Evolutionary conservation across 345 rosid genomes (phyloP).

Genomic region (Gossypium anomalum): DNA sequence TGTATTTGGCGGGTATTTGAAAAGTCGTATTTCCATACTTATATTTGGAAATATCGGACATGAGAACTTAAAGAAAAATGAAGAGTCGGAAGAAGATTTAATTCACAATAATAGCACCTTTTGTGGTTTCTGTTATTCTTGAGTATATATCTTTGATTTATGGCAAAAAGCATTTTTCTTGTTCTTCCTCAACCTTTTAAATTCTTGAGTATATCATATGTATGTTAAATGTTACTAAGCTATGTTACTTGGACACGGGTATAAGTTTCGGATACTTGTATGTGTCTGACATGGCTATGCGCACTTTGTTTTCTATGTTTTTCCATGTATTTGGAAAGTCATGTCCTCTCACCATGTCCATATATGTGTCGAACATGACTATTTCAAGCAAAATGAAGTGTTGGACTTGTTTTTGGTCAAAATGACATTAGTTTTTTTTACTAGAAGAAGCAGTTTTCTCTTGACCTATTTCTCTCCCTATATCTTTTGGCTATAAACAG

Average conservation of each 20-base stretch:
- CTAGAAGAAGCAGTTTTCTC: slow-evolving; percentile 22
- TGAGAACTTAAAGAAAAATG: not conserved
- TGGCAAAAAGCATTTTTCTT: not conserved
- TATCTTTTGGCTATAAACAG: slow-evolving; percentile 22
- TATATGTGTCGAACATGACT: not conserved
- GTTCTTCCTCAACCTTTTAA: not conserved
- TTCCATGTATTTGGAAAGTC: not conserved
- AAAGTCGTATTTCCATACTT: not conserved
- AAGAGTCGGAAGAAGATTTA: not conserved
- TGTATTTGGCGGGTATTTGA: not conserved
- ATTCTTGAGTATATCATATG: not conserved
- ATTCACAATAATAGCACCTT: not conserved
- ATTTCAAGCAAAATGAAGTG: not conserved
- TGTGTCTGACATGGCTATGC: not conserved
- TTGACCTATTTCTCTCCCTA: slow-evolving; percentile 21
- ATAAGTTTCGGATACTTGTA: not conserved
- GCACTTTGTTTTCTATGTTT: not conserved
- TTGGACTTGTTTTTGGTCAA: not conserved
- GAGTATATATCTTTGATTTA: not conserved
- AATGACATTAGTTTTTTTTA: slow-evolving; percentile 8
- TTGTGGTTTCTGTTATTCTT: not conserved
- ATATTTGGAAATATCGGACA: not conserved
- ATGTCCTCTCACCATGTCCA: not conserved
- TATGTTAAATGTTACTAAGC: not conserved
- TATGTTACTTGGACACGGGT: not conserved